phyloP scores from a whole-genome alignment of 2,329 filamentous ascomycete species.

The Penicillium brasilianum region DNA sequence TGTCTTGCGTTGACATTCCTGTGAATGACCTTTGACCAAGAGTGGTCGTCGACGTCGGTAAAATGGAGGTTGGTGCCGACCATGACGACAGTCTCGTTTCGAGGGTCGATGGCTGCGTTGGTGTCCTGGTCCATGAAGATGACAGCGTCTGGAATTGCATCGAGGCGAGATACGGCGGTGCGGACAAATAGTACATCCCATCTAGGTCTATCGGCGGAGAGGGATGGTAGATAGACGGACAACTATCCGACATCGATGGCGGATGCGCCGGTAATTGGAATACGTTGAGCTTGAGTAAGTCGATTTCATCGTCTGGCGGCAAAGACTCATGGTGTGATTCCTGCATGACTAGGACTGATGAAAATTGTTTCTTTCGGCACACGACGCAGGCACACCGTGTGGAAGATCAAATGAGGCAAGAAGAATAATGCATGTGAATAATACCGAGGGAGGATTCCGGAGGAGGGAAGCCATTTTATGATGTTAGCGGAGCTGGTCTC shows the following conservation, averaged over 20 bases:
- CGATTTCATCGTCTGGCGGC: neutral
- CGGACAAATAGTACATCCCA: neutral
- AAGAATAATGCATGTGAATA: neutral
- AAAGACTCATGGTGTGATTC: neutral
- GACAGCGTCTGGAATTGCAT: no score
- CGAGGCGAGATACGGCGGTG: neutral
- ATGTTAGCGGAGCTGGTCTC: neutral
- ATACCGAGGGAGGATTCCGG: neutral
- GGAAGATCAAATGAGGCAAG: neutral
- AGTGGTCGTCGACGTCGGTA: neutral
- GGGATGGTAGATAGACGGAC: neutral
- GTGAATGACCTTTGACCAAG: neutral
- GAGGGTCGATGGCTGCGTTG: neutral
- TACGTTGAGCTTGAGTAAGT: neutral
- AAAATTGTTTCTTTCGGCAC: neutral
- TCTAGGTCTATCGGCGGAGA: neutral
- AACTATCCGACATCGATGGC: neutral
- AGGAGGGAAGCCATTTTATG: neutral
- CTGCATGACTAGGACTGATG: neutral
- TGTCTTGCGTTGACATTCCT: neutral
- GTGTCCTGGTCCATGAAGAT: no score
- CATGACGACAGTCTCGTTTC: neutral
- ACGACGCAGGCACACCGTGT: neutral
- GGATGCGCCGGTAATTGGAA: neutral
- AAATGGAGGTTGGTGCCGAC: neutral